Base-by-base conservation (phyloP, 129 eudicot genomes). In the Oenanthe sinensis region DNA sequence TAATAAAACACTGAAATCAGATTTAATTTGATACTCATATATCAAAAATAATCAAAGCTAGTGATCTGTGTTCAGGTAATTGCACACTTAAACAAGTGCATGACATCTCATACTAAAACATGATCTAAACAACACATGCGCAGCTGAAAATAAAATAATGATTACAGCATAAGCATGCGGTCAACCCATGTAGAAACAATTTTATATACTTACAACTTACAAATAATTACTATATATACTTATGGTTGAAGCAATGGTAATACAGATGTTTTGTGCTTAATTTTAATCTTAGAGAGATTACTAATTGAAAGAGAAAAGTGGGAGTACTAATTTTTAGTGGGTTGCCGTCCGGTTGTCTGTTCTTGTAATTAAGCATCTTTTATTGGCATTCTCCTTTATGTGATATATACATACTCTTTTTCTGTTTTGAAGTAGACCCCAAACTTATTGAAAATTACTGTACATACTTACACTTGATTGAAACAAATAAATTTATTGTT, bases 161-260 rank as follows among this genome's bases (percentile, higher is more conserved):
- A 70, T 70, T 33, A 70, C 43, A 33, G 19, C 26, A 6, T 39
- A 39, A 70, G 75, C 75, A 70, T 70, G 75, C 75, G 75, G 75
- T 70, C 75, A 36, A 70, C 75, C 68, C 68, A n/a, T 33, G 15
- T 60, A 60, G 68, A 60, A 60, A 60, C 33, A 60, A n/a, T n/a
- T 58, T 52, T 20, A 55, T 55, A 55, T 6, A 8, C 65, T 55
- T 22, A 7, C 65, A 15, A 3, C 5, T 39, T 39, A 39, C 42
- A 48, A 48, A 48, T 48, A 48, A 55, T 54, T 19, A 19, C 20
- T 54, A 6, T 58, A 58, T 58, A 58, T 58, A 8, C 26, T 60
- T 60, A n/a, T n/a, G 68, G n/a, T 8, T 58, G 2, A 58, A 58
- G 65, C 65, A 58, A 58, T 58, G 10, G 26, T 22, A 58, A 22